These are phyloP conservation scores for Lipomyces chichibuensis DNA, from an alignment of 805 yeast genomes.

Conservation along the genomic window DNA sequence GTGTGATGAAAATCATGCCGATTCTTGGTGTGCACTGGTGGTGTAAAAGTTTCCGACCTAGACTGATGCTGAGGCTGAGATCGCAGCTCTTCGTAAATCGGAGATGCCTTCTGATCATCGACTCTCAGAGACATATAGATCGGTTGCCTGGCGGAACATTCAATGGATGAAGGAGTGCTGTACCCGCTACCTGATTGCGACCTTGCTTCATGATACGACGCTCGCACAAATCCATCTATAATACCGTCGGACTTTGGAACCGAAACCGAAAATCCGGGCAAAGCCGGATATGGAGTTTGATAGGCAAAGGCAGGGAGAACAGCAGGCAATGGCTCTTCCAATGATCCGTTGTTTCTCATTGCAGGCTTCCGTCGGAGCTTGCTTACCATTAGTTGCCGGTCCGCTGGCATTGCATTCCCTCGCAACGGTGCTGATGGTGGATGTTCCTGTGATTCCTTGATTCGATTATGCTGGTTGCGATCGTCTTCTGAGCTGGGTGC, in stretches of 20 bases:
- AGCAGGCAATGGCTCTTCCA: background rate
- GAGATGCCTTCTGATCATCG: background rate
- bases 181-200: background rate
- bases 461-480: background rate
- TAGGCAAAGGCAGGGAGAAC: background rate
- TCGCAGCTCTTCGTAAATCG: background rate
- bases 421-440: background rate
- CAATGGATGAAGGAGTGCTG: background rate
- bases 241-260: background rate
- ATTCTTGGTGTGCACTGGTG: background rate
- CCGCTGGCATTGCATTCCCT: background rate
- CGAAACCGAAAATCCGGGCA: background rate
- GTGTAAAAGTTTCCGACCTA: background rate
- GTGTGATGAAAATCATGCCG: background rate
- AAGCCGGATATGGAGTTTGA: background rate
- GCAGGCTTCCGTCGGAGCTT: background rate
- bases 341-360: background rate
- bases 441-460: background rate
- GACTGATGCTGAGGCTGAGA: background rate
- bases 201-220: background rate
- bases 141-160: background rate
- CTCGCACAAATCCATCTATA: background rate
- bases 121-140: background rate
- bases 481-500: background rate
- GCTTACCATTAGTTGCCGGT: background rate